Evolutionary conservation across 2,329 filamentous ascomycete genomes (phyloP), one percentile per base, ranked within the genome.

Genomic region (Shiraia sp.): DNA sequence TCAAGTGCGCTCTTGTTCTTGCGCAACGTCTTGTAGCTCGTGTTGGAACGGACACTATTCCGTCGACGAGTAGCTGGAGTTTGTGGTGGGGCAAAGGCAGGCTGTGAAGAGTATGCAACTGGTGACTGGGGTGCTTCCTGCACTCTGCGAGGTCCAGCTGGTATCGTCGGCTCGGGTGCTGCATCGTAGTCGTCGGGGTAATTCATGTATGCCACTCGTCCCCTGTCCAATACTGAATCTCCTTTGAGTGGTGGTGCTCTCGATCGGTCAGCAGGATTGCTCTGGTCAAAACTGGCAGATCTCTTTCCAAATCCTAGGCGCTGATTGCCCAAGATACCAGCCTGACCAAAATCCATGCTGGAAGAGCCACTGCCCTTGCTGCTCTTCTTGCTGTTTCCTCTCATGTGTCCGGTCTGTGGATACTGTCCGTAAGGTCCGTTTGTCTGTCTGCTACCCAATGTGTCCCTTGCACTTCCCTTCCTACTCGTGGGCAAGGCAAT

Each of bases 161-260:
- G 90, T 25, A 96, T 79, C 19, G 84, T 91, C 4, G 92, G 92
- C 26, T 86, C 92, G 10, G 92, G 91, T 17, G 90, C 91, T 36
- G 90, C 87, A 64, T 93, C 87, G 70, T 86, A 83, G 57, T 86
- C 81, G 55, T 79, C 75, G 53, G 78, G 74, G 59, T 79, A 73
- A 27, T 68, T 66, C 35, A 69, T 66, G 26, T 72, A 71, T n/a
- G 70, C 65, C 6, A 71, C 64, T 27, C 73, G 64, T 12, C 71
- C 71, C 45, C 74, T 65, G 32, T 71, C 68, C 46, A 76, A 50
- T 34, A 76, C 66, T 4, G 74, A 74, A 17, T 74, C 63, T 47
- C 81, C 47, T 47, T 60, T 65, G 6, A 56, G 43, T 7, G 62
- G 53, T 10, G 57, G 40, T 14, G 37, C 37, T 31, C 55, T 52